phyloP scores from a whole-genome alignment of 1,284 basidiomycete species.

The Puccinia horiana region DNA sequence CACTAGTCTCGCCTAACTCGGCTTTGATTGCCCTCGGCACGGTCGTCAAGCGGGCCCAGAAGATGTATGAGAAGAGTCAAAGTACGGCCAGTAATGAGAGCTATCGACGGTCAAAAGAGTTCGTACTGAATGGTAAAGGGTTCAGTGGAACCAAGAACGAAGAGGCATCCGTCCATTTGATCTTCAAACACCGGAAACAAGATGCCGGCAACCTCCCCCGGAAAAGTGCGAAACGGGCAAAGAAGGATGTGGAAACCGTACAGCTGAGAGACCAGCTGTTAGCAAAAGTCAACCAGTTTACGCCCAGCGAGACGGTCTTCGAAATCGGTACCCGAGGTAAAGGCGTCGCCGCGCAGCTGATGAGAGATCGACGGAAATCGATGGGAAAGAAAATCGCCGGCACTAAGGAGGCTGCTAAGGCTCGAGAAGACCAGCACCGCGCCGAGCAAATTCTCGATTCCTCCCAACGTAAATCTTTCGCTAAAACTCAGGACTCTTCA shows the following conservation, averaged over 20 bases:
- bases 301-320: slow-evolving; percentile 85
- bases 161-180: slow-evolving; percentile 71
- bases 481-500: slow-evolving; percentile 39
- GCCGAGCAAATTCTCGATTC: slow-evolving; percentile 34
- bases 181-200: slow-evolving; percentile 61
- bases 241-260: slow-evolving; percentile 57
- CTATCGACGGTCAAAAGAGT: slow-evolving; percentile 84
- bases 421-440: neutral
- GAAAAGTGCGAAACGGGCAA: slow-evolving; percentile 54
- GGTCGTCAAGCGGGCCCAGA: slow-evolving; percentile 85
- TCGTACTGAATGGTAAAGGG: slow-evolving; percentile 68
- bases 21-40: slow-evolving; percentile 73
- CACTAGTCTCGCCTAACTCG: slow-evolving; percentile 69
- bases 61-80: slow-evolving; percentile 90
- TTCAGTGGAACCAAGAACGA: slow-evolving; percentile 67
- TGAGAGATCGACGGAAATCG: slow-evolving; percentile 84
- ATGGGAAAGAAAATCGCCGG: slow-evolving; percentile 64
- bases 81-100: slow-evolving; percentile 82
- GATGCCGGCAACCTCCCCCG: slow-evolving; percentile 55
- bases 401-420: slow-evolving; percentile 51
- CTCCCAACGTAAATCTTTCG: slow-evolving; percentile 54
- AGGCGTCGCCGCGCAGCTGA: slow-evolving; percentile 69
- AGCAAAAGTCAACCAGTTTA: slow-evolving; percentile 76
- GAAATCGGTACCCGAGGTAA: slow-evolving; percentile 80
- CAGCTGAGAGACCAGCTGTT: slow-evolving; percentile 70